Percentiles rank a stretch among this genome's conserved stretches.
phyloP scores from a whole-genome alignment of 768 basidiomycete species.

The Strobilomyces dryophilus region DNA sequence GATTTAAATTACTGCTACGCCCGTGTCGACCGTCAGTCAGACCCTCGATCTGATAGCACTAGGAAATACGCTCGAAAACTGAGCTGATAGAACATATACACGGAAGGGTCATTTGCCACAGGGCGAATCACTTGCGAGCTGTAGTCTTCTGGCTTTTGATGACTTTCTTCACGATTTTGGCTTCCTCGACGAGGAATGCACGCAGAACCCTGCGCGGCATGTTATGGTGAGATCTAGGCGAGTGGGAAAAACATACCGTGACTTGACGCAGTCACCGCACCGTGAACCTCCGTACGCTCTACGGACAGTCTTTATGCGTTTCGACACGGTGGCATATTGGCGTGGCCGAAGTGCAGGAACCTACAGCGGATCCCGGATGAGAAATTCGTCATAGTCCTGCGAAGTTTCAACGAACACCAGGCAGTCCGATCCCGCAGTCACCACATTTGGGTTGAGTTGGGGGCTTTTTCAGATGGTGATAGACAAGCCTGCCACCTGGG shows the following conservation, averaged over 20 bases:
- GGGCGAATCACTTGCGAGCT: slow-evolving; percentile 22
- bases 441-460: slow-evolving; percentile 93
- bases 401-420: slow-evolving; percentile 69
- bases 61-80: neutral
- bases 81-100: slow-evolving; percentile 5
- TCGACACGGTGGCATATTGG: slow-evolving; percentile 92
- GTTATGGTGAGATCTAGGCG: neutral
- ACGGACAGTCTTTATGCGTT: slow-evolving; percentile 94
- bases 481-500: slow-evolving; percentile 96
- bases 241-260: slow-evolving; percentile 60
- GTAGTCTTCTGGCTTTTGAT: slow-evolving; percentile 74
- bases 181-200: slow-evolving; percentile 98
- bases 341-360: slow-evolving; percentile 94
- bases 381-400: neutral
- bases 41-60: too few species aligned
- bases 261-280: slow-evolving; percentile 94
- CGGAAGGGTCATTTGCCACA: neutral
- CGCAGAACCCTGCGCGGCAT: slow-evolving; percentile 73
- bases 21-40: too few species aligned
- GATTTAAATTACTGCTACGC: neutral
- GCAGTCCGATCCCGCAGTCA: slow-evolving; percentile 92
- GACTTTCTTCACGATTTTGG: slow-evolving; percentile 99
- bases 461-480: slow-evolving; percentile 97
- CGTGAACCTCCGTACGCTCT: slow-evolving; percentile 97
- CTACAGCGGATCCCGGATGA: slow-evolving; percentile 37